Evolutionary conservation across 495 filamentous ascomycete species (phyloP).

Genomic region (Lophium mytilinum): DNA sequence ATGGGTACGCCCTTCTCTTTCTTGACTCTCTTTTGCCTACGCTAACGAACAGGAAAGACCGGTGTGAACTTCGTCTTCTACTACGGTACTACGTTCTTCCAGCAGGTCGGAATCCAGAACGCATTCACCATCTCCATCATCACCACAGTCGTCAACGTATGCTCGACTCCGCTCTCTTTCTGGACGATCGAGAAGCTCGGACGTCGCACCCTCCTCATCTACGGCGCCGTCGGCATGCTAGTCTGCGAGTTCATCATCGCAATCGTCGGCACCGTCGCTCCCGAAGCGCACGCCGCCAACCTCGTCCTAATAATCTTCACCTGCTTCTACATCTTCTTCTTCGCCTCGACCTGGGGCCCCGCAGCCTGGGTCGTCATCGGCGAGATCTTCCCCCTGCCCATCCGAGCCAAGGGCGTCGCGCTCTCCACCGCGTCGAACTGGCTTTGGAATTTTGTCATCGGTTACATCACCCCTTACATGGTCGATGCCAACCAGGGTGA

Average conservation of each 20-base stretch:
- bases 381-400: constrained; percentile 77
- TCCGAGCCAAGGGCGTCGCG: constrained; percentile 71
- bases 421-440: constrained; percentile 79
- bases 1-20: constrained; percentile 34
- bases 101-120: constrained; percentile 55
- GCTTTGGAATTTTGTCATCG: constrained; percentile 66
- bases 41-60: no score
- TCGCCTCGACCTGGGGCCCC: constrained; percentile 40
- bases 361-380: constrained; percentile 76
- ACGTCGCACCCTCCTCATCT: constrained; percentile 72
- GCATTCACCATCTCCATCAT: constrained; percentile 74
- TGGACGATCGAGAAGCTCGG: constrained; percentile 74
- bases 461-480: constrained; percentile 74
- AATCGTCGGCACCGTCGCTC: constrained; percentile 47
- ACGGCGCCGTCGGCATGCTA: constrained; percentile 71
- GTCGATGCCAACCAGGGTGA: constrained; percentile 53
- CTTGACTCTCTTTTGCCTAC: no score
- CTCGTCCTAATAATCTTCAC: constrained; percentile 32
- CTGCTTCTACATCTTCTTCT: constrained; percentile 51
- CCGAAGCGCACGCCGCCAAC: constrained; percentile 19
- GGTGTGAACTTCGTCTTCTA: constrained; percentile 43
- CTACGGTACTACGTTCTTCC: constrained; percentile 75
- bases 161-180: constrained; percentile 74
- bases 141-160: constrained; percentile 77
- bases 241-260: constrained; percentile 81